Evolutionary conservation across 2,329 filamentous ascomycete species (phyloP).

Genomic region (Fusarium scirpi): DNA sequence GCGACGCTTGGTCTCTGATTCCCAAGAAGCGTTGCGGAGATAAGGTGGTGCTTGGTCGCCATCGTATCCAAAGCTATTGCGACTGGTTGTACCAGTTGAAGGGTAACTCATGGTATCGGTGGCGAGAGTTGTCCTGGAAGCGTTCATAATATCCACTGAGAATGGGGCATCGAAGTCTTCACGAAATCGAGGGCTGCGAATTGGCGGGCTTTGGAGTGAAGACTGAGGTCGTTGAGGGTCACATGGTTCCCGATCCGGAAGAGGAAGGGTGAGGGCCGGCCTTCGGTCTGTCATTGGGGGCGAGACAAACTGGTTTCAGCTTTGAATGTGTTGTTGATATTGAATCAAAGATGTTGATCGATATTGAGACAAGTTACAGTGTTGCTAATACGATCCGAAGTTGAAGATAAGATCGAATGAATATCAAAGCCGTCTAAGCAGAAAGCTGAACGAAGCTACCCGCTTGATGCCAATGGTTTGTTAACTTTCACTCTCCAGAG

Average conservation of each 20-base stretch:
- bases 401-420: constrained; percentile 5
- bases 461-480: constrained; percentile 22
- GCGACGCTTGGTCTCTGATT: constrained; percentile 46
- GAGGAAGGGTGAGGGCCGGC: constrained; percentile 46
- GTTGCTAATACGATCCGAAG: neutral
- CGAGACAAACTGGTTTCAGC: constrained; percentile 31
- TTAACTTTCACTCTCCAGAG: constrained; percentile 30
- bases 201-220: constrained; percentile 36
- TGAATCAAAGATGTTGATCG: neutral
- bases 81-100: constrained; percentile 37
- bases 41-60: constrained; percentile 36
- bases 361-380: constrained; percentile 19
- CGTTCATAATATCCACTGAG: constrained; percentile 52
- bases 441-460: constrained; percentile 8
- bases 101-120: constrained; percentile 47
- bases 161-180: constrained; percentile 57
- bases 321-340: constrained; percentile 5
- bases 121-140: constrained; percentile 46
- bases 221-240: constrained; percentile 40
- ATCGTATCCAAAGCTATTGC: constrained; percentile 47
- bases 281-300: constrained; percentile 47
- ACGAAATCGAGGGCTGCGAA: constrained; percentile 52
- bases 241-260: constrained; percentile 40
- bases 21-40: constrained; percentile 46
- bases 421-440: neutral